phyloP scores from a whole-genome alignment of 805 yeast genomes.

The Kazachstania viticola region DNA sequence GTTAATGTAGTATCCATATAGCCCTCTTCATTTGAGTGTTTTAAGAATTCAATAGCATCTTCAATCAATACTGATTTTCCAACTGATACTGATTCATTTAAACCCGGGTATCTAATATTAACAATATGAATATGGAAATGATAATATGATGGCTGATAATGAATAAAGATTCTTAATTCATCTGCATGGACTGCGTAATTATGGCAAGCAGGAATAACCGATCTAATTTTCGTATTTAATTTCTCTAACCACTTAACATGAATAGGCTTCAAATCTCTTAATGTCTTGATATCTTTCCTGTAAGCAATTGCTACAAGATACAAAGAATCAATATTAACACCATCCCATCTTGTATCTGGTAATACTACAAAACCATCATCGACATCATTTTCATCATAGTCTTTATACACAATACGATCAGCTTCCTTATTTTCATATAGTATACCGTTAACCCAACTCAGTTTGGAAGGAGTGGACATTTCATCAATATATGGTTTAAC shows the following conservation, averaged over 20 bases:
- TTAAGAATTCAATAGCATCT: constrained; percentile 66
- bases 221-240: constrained; percentile 35
- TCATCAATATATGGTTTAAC: constrained; percentile 70
- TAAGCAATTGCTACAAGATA: constrained; percentile 71
- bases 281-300: constrained; percentile 53
- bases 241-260: constrained; percentile 50
- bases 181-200: constrained; percentile 34
- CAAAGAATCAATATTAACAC: constrained; percentile 50
- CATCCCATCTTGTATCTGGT: constrained; percentile 98
- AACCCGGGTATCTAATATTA: constrained; percentile 54
- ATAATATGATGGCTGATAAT: constrained; percentile 92
- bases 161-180: constrained; percentile 67
- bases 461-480: constrained; percentile 56
- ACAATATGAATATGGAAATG: constrained; percentile 92
- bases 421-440: constrained; percentile 72
- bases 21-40: constrained; percentile 42
- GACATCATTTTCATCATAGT: constrained; percentile 35
- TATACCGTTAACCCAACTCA: constrained; percentile 86
- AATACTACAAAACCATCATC: constrained; percentile 56
- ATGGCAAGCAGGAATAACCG: constrained; percentile 38
- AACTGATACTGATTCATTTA: constrained; percentile 52
- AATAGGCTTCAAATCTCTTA: constrained; percentile 55
- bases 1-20: constrained; percentile 46
- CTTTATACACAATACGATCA: constrained; percentile 63
- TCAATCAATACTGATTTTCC: constrained; percentile 80